phyloP scores from a whole-genome alignment of 108 stramenopile species.

The Skeletonema grethae region DNA sequence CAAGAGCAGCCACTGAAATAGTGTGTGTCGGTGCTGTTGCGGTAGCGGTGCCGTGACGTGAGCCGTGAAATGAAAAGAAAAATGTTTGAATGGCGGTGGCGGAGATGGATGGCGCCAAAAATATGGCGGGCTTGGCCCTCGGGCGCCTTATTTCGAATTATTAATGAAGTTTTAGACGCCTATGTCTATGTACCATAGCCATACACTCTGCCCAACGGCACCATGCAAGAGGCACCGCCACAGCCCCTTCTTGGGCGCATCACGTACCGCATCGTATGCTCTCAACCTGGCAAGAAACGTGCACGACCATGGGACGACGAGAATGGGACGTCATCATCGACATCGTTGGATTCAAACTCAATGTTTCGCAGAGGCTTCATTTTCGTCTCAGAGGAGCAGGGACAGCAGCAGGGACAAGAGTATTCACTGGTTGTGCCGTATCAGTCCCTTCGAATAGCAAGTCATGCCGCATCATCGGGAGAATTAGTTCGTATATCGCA shows the following conservation, averaged over 20 bases:
- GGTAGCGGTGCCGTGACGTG: too few relatives aligned
- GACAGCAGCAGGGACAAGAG: slow-evolving; percentile 6
- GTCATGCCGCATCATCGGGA: slow-evolving; percentile 22
- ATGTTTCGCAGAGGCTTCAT: slow-evolving; percentile 24
- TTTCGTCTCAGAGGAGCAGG: slow-evolving; percentile 13
- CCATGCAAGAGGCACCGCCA: neutral
- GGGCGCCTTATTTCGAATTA: too few relatives aligned
- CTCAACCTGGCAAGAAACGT: slow-evolving; percentile 14
- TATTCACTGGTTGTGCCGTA: slow-evolving; percentile 32
- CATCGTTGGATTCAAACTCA: neutral
- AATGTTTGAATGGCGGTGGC: too few relatives aligned
- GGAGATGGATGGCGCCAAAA: too few relatives aligned
- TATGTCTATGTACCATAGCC: too few relatives aligned
- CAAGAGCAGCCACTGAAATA: too few relatives aligned
- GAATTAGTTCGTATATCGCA: slow-evolving; percentile 20
- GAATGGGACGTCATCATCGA: neutral
- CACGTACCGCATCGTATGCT: neutral
- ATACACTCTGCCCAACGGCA: neutral
- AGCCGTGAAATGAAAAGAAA: too few relatives aligned
- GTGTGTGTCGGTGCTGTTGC: too few relatives aligned
- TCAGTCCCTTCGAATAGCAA: slow-evolving; percentile 20
- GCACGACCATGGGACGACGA: slow-evolving; percentile 1
- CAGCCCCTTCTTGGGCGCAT: neutral
- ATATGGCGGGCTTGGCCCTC: too few relatives aligned
- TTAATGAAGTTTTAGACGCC: too few relatives aligned